A percentile compares a stretch with the other conserved stretches of the same genome.
Evolutionary conservation across 2,329 filamentous ascomycete species (phyloP).

Genomic region (Colletotrichum lupini): DNA sequence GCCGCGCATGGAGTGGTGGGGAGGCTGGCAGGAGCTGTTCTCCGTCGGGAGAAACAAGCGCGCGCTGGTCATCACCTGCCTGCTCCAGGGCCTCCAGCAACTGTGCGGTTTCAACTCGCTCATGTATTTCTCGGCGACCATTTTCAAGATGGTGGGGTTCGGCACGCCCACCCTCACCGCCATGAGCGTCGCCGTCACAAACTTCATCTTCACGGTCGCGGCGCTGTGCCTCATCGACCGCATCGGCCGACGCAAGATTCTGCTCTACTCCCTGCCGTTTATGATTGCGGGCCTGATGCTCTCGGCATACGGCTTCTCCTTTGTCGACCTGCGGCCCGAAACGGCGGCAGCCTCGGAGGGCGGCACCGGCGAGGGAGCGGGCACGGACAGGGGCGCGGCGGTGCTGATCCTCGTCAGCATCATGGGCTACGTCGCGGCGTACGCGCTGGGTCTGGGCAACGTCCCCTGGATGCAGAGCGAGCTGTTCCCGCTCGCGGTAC

Average conservation of each 20-base stretch:
- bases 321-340: slow-evolving; percentile 59
- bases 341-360: slow-evolving; percentile 38
- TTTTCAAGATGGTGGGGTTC: slow-evolving; percentile 83
- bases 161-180: slow-evolving; percentile 82
- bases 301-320: slow-evolving; percentile 78
- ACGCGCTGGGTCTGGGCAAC: slow-evolving; percentile 88
- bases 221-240: slow-evolving; percentile 83
- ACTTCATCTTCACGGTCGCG: slow-evolving; percentile 81
- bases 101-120: slow-evolving; percentile 90
- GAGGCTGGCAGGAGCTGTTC: slow-evolving; percentile 65
- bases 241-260: slow-evolving; percentile 81
- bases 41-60: slow-evolving; percentile 73
- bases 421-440: slow-evolving; percentile 85
- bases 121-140: slow-evolving; percentile 91
- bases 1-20: slow-evolving; percentile 51
- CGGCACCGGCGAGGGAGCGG: slow-evolving; percentile 34
- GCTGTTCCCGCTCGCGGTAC: slow-evolving; percentile 82
- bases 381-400: slow-evolving; percentile 50
- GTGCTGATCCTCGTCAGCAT: slow-evolving; percentile 77
- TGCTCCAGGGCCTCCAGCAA: slow-evolving; percentile 89
- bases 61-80: slow-evolving; percentile 85
- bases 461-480: slow-evolving; percentile 98
- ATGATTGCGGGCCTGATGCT: slow-evolving; percentile 81
- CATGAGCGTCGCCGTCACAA: slow-evolving; percentile 83
- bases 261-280: slow-evolving; percentile 85